Percentiles rank a stretch among this genome's conserved stretches.
phyloP scores from a whole-genome alignment of 495 filamentous ascomycete genomes.

The Astrocystis sublimbata region DNA sequence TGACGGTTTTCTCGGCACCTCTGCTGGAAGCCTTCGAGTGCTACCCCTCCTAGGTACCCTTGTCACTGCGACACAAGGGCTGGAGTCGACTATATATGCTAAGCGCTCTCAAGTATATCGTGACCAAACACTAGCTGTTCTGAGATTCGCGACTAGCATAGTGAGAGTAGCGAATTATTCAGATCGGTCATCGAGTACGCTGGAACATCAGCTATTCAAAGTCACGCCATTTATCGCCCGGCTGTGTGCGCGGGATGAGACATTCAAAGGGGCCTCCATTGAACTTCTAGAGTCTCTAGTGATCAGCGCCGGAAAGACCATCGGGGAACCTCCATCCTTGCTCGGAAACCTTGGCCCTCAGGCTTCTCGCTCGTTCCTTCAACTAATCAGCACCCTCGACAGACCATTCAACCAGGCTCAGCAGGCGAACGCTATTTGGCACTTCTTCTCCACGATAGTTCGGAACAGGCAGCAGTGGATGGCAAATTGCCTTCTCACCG shows the following conservation, averaged over 20 bases:
- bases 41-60: constrained; percentile 76
- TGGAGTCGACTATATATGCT: constrained; percentile 64
- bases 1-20: constrained; percentile 71
- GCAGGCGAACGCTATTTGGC: constrained; percentile 73
- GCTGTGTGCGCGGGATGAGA: constrained; percentile 70
- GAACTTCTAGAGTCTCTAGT: constrained; percentile 74
- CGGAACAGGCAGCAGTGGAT: constrained; percentile 94
- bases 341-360: constrained; percentile 83
- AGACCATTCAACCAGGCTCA: constrained; percentile 64
- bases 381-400: constrained; percentile 74
- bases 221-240: constrained; percentile 71
- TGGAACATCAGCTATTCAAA: constrained; percentile 81
- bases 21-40: constrained; percentile 67
- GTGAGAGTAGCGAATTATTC: constrained; percentile 68
- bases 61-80: constrained; percentile 63
- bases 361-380: constrained; percentile 78
- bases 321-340: constrained; percentile 80
- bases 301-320: constrained; percentile 59
- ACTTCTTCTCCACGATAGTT: constrained; percentile 81
- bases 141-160: constrained; percentile 67
- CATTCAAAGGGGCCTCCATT: constrained; percentile 64
- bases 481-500: constrained; percentile 87
- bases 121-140: constrained; percentile 61
- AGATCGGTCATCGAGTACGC: constrained; percentile 56
- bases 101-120: constrained; percentile 57